Percentiles rank a stretch among this genome's conserved stretches.
Conservation (phyloP, 2,329 filamentous ascomycete species). For the Pseudomassariella vexata region DNA sequence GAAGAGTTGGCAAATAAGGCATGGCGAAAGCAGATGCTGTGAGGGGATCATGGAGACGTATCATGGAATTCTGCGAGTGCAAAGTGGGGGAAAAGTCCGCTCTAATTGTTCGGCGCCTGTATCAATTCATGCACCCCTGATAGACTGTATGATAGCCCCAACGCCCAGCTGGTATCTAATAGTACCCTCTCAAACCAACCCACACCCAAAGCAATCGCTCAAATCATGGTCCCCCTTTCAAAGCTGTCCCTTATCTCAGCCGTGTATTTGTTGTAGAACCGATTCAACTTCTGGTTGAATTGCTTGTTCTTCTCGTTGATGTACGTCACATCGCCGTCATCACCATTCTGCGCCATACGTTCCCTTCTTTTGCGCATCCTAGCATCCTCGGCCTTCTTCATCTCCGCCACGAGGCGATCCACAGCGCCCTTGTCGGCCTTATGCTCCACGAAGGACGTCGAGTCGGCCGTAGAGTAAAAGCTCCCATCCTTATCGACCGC, state of each 20-base stretch:
- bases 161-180: no score
- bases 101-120: no score
- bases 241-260: constrained; percentile 96
- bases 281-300: constrained; percentile 93
- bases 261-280: constrained; percentile 99
- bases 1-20: constrained; percentile 73
- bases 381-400: constrained; percentile 82
- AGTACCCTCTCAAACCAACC: no score
- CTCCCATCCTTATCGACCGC: constrained; percentile 87
- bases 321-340: constrained; percentile 90
- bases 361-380: constrained; percentile 82
- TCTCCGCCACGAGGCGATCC: constrained; percentile 78
- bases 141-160: no score
- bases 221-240: constrained; percentile 95
- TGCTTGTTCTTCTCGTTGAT: constrained; percentile 99
- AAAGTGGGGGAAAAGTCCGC: no score
- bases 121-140: no score
- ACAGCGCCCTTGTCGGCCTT: constrained; percentile 83
- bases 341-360: constrained; percentile 69
- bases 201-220: no score
- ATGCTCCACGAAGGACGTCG: constrained; percentile 74
- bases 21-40: constrained; percentile 91
- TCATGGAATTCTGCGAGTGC: no score
- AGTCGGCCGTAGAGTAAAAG: constrained; percentile 86
- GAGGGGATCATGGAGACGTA: no score